Evolutionary conservation across 345 rosid genomes (phyloP).

Genomic region (Gossypium thurberi): DNA sequence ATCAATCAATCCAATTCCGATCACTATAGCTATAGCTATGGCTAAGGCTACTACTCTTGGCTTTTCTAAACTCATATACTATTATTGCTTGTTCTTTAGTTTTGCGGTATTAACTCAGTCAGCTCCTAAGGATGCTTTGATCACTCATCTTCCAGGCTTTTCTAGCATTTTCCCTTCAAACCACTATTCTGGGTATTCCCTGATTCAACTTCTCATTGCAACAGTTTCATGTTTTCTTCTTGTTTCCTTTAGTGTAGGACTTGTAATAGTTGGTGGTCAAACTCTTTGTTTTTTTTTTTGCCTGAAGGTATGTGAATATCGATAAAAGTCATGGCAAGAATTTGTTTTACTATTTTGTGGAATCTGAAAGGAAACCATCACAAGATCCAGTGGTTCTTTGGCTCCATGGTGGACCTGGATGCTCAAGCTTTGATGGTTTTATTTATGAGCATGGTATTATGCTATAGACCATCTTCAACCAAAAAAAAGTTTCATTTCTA

Average conservation of each 20-base stretch:
- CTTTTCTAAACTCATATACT: slow-evolving; percentile 6
- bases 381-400: slow-evolving; percentile 80
- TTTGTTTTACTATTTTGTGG: slow-evolving; percentile 73
- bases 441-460: slow-evolving; percentile 73
- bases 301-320: slow-evolving; percentile 55
- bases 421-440: slow-evolving; percentile 94
- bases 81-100: slow-evolving; percentile 16
- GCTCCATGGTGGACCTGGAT: slow-evolving; percentile 97
- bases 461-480: neutral
- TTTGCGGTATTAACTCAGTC: slow-evolving; percentile 24
- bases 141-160: slow-evolving; percentile 65
- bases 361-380: slow-evolving; percentile 67
- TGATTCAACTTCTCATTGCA: neutral
- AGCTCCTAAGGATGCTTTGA: slow-evolving; percentile 47
- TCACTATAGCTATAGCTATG: slow-evolving; percentile 18
- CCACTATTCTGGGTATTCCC: slow-evolving; percentile 69
- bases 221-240: neutral
- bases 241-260: neutral
- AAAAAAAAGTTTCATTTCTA: neutral
- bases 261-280: neutral
- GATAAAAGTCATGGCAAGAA: slow-evolving; percentile 46
- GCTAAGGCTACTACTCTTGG: slow-evolving; percentile 16
- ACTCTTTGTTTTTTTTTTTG: neutral
- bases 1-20: neutral
- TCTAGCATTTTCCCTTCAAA: slow-evolving; percentile 60